Evolutionary conservation across 2,329 filamentous ascomycete genomes (phyloP).

Genomic region (Juglanconis juglandina): DNA sequence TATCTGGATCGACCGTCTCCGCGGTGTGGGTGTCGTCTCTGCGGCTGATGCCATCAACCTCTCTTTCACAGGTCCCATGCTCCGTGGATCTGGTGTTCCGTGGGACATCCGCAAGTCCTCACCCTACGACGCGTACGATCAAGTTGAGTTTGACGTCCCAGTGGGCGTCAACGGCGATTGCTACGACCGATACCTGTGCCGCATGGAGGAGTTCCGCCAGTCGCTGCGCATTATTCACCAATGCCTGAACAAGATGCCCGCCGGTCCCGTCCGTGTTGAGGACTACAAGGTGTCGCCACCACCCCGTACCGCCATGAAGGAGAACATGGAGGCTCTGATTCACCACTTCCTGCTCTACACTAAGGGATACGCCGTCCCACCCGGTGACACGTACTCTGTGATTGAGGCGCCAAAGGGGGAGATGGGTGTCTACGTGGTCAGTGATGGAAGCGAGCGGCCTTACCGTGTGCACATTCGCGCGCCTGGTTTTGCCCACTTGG

Average conservation of each 20-base stretch:
- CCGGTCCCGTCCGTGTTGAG: conserved; percentile 89
- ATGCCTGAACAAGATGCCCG: conserved; percentile 98
- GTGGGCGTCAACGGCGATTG: conserved; percentile 97
- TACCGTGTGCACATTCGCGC: conserved; percentile 98
- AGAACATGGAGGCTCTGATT: conserved; percentile 99
- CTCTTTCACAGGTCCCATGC: conserved; percentile 95
- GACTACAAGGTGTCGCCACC: conserved; percentile 98
- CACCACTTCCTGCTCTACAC: conserved; percentile 99
- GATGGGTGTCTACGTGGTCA: conserved; percentile 97
- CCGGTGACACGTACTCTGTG: conserved; percentile 94
- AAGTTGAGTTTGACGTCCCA: conserved; percentile 97
- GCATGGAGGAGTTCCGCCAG: conserved; percentile 99
- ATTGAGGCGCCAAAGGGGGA: conserved; percentile 99
- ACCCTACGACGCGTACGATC: conserved; percentile 95
- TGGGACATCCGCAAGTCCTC: conserved; percentile 96
- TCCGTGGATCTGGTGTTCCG: conserved; percentile 90
- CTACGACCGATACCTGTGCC: conserved; percentile 98
- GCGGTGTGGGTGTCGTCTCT: conserved; percentile 85
- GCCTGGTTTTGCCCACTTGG: conserved; percentile 91
- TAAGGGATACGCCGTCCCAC: conserved; percentile 95
- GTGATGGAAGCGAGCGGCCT: conserved; percentile 90
- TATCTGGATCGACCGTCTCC: conserved; percentile 94
- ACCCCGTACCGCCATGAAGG: conserved; percentile 97
- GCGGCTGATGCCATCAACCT: conserved; percentile 96
- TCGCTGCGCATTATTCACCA: conserved; percentile 97